phyloP scores from a whole-genome alignment of 352 stramenopile species.

The Chrysophaeum taylorii region DNA sequence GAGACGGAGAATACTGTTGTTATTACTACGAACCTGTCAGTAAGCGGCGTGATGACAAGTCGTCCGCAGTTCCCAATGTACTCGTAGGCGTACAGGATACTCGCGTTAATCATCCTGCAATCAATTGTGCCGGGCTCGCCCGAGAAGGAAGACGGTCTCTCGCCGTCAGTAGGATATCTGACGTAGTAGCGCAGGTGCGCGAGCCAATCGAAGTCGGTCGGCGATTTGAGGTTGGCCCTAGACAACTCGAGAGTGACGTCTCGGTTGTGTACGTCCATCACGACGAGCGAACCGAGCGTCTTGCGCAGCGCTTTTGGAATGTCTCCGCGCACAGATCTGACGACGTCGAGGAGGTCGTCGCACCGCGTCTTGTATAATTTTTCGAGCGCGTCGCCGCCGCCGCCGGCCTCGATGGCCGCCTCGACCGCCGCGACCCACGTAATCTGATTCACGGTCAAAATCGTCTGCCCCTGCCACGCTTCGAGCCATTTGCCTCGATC shows the following conservation, averaged over 20 bases:
- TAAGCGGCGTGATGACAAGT: conserved; percentile 84
- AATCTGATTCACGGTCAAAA: conserved; percentile 78
- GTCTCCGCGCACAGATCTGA: conserved; percentile 77
- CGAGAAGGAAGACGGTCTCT: conserved; percentile 61
- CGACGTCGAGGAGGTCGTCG: conserved; percentile 65
- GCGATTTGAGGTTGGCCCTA: conserved; percentile 54
- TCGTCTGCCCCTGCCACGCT: conserved; percentile 78
- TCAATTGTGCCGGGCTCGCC: conserved; percentile 63
- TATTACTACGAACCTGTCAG: conserved; percentile 53
- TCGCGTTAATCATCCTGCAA: conserved; percentile 80
- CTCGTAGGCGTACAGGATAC: conserved; percentile 76
- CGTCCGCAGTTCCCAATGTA: conserved; percentile 83
- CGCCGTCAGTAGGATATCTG: too few relatives aligned
- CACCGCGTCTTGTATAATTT: conserved; percentile 19
- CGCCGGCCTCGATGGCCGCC: conserved; percentile 35
- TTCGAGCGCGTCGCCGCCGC: conserved; percentile 43
- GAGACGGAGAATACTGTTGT: too few relatives aligned
- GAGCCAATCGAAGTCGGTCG: conserved; percentile 81
- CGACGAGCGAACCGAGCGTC: conserved; percentile 73
- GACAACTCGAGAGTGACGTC: conserved; percentile 76
- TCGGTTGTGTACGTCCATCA: conserved; percentile 88
- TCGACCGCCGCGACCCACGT: conserved; percentile 76
- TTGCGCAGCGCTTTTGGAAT: conserved; percentile 79
- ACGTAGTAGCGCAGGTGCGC: conserved; percentile 83
- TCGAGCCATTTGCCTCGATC: conserved; percentile 75